Percentiles rank a stretch among this genome's conserved stretches.
Conservation (phyloP, 805 yeast species). For the Candida anglica region DNA sequence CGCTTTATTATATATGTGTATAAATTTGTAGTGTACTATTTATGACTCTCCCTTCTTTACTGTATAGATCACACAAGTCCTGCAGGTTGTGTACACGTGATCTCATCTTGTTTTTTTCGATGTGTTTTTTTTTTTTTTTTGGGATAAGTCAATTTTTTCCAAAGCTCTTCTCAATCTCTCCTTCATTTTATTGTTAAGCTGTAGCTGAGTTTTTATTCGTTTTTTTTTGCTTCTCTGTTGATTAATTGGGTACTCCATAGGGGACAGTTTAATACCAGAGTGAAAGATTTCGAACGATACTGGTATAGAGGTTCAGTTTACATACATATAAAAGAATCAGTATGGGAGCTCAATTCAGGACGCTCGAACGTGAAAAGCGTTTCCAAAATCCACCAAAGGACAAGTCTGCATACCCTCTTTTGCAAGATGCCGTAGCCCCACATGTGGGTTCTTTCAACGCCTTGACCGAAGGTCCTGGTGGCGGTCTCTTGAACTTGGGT, state of each 20-base stretch:
- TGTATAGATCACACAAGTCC: no score
- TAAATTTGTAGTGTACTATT: no score
- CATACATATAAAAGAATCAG: no score
- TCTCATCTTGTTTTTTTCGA: conserved; percentile 9
- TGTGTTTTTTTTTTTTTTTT: conserved; percentile 1
- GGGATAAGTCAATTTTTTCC: background rate
- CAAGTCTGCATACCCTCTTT: conserved; percentile 73
- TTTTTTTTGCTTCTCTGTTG: conserved; percentile 6
- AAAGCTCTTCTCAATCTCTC: background rate
- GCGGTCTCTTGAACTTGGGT: conserved; percentile 80
- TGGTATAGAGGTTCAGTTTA: no score
- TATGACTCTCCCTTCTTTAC: no score
- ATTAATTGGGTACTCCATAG: no score
- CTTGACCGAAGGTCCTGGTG: conserved; percentile 80
- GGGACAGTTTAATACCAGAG: no score
- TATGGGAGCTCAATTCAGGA: conserved; percentile 61
- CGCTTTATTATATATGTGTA: background rate
- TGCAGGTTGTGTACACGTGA: no score
- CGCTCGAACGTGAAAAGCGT: conserved; percentile 83
- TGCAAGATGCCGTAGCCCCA: conserved; percentile 88
- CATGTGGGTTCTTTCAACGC: conserved; percentile 97
- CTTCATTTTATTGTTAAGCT: background rate
- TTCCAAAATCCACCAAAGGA: conserved; percentile 89
- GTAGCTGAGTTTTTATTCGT: background rate
- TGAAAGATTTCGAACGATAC: no score